phyloP scores from a whole-genome alignment of 306 rosid species.

The Corylus avellana region DNA sequence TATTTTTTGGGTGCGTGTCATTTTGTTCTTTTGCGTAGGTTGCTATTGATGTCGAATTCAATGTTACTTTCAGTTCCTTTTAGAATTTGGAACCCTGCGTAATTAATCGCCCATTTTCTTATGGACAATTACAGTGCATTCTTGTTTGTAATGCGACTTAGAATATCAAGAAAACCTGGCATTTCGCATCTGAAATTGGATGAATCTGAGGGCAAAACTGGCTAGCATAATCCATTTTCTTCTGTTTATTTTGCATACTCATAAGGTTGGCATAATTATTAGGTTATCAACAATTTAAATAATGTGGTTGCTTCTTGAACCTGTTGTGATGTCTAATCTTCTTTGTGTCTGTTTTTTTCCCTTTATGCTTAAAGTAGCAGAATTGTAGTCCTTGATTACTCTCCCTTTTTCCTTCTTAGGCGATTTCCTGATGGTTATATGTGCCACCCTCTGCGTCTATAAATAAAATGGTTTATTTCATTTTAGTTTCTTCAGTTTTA shows the following conservation, averaged over 20 bases:
- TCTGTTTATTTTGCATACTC: background rate
- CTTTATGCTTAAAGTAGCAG: background rate
- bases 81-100: background rate
- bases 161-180: background rate
- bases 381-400: background rate
- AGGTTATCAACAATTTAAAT: background rate
- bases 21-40: background rate
- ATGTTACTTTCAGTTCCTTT: background rate
- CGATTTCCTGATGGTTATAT: background rate
- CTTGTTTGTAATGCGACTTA: background rate
- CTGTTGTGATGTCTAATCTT: background rate
- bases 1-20: background rate
- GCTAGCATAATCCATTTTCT: background rate
- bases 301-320: background rate
- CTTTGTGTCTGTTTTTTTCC: background rate
- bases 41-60: background rate
- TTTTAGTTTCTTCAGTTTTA: background rate
- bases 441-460: background rate
- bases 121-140: background rate
- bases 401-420: background rate
- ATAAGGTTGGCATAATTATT: background rate
- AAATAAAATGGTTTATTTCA: background rate
- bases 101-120: background rate
- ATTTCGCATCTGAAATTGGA: background rate
- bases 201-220: background rate